Evolutionary conservation across 108 stramenopile genomes (phyloP).

Genomic region (Discostella stelligeroides): DNA sequence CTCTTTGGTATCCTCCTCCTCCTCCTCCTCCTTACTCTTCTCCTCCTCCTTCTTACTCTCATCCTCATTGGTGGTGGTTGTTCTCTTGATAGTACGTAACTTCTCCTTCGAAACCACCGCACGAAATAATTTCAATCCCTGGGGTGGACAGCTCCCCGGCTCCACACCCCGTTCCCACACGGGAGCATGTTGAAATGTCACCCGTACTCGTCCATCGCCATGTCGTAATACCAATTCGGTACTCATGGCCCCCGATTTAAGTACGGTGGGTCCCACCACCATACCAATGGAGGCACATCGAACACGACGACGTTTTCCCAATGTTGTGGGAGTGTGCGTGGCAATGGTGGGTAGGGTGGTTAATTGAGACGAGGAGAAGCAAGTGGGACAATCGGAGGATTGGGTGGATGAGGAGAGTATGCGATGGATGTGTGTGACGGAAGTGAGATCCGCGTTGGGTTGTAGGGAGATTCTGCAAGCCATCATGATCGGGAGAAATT

Average conservation of each 20-base stretch:
- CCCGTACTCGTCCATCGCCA: constrained; percentile 79
- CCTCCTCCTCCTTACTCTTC: too few species aligned
- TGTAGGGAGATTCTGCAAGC: constrained; percentile 52
- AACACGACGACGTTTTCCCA: constrained; percentile 42
- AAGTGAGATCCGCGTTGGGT: constrained; percentile 18
- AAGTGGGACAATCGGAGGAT: constrained; percentile 81
- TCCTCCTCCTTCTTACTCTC: too few species aligned
- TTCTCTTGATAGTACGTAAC: too few species aligned
- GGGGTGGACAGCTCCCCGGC: constrained; percentile 77
- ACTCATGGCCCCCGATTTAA: constrained; percentile 71
- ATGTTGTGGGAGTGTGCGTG: constrained; percentile 54
- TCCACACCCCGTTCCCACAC: constrained; percentile 83
- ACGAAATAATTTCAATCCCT: constrained; percentile 81
- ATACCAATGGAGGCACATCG: constrained; percentile 58
- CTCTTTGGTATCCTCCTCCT: constrained; percentile 21
- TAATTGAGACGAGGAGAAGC: constrained; percentile 72
- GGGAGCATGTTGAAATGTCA: constrained; percentile 86
- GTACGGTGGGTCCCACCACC: constrained; percentile 72
- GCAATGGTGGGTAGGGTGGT: constrained; percentile 67
- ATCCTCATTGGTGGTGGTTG: too few species aligned
- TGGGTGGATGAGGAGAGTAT: constrained; percentile 70
- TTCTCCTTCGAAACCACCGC: constrained; percentile 74
- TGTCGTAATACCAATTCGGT: constrained; percentile 78
- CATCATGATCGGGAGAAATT: too few species aligned
- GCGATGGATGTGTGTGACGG: constrained; percentile 66